A percentile compares a stretch with the other conserved stretches of the same genome.
Evolutionary conservation across 2,329 filamentous ascomycete genomes (phyloP).

Genomic region (Aurifilum marmelostoma): DNA sequence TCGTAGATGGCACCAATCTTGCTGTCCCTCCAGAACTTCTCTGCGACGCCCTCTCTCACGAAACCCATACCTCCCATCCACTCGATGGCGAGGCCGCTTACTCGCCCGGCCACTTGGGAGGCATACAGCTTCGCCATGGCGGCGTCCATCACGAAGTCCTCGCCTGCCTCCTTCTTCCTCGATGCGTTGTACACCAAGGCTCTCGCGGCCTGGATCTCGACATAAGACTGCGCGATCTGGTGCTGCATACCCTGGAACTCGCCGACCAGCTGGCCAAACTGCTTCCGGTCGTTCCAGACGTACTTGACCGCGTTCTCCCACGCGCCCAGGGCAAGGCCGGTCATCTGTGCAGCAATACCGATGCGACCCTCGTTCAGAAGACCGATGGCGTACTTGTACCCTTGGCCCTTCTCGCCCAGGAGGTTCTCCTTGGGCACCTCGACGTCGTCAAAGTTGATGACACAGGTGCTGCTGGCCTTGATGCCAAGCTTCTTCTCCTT

Average conservation of each 20-base stretch:
- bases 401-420: conserved; percentile 84
- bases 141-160: conserved; percentile 93
- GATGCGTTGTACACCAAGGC: conserved; percentile 95
- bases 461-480: conserved; percentile 92
- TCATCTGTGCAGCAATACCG: conserved; percentile 98
- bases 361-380: conserved; percentile 96
- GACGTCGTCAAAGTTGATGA: conserved; percentile 96
- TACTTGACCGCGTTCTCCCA: conserved; percentile 96
- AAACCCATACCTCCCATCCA: conserved; percentile 99
- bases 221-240: conserved; percentile 94
- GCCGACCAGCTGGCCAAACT: conserved; percentile 91
- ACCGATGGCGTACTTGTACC: conserved; percentile 97
- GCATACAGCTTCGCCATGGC: conserved; percentile 98
- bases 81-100: conserved; percentile 85
- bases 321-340: conserved; percentile 88
- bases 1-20: conserved; percentile 99
- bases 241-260: conserved; percentile 99
- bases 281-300: conserved; percentile 97
- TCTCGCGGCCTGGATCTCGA: conserved; percentile 88
- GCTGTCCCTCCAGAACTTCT: conserved; percentile 97
- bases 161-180: conserved; percentile 95
- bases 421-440: conserved; percentile 86
- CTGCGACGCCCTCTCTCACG: conserved; percentile 90
- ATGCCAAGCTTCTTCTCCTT: conserved; percentile 99
- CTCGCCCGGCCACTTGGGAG: conserved; percentile 87